Conservation (phyloP, 768 basidiomycete genomes). For the Gymnopilus dilepis region DNA sequence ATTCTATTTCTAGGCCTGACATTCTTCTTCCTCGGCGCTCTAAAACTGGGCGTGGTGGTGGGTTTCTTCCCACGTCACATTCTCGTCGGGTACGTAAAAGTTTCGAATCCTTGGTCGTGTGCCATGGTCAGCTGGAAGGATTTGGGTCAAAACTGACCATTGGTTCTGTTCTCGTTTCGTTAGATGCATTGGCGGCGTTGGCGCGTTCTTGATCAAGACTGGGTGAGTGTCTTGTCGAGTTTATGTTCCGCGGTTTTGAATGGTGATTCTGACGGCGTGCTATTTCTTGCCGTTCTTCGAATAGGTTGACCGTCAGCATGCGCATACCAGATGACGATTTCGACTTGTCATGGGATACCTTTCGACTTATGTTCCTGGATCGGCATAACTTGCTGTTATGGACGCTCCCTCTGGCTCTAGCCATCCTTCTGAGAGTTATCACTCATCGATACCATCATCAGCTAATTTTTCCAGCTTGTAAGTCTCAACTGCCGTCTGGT, state of each 20-base stretch:
- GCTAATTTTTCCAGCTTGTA: slow-evolving; percentile 88
- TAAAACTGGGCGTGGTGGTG: slow-evolving; percentile 83
- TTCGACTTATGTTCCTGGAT: slow-evolving; percentile 73
- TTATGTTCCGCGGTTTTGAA: background rate
- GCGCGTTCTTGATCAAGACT: slow-evolving; percentile 88
- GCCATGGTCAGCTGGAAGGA: slow-evolving; percentile 11
- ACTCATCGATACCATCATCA: slow-evolving; percentile 86
- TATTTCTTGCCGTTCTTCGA: background rate
- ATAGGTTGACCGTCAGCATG: slow-evolving; percentile 82
- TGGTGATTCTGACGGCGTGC: background rate
- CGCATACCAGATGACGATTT: slow-evolving; percentile 83
- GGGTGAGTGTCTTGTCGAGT: slow-evolving; percentile 54
- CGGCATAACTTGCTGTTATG: slow-evolving; percentile 72
- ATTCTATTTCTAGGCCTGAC: slow-evolving; percentile 56
- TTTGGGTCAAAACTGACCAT: background rate
- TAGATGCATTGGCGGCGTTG: slow-evolving; percentile 94
- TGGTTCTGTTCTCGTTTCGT: slow-evolving; percentile 11
- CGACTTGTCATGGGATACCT: slow-evolving; percentile 63
- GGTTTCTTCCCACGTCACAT: slow-evolving; percentile 98
- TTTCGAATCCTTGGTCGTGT: background rate
- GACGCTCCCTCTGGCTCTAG: slow-evolving; percentile 79
- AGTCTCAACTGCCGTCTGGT: background rate
- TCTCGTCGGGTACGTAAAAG: slow-evolving; percentile 76
- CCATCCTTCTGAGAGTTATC: slow-evolving; percentile 77
- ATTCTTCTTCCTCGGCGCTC: slow-evolving; percentile 85